Base-by-base conservation (phyloP, 495 filamentous ascomycete genomes). In the Acidomyces sp. region DNA sequence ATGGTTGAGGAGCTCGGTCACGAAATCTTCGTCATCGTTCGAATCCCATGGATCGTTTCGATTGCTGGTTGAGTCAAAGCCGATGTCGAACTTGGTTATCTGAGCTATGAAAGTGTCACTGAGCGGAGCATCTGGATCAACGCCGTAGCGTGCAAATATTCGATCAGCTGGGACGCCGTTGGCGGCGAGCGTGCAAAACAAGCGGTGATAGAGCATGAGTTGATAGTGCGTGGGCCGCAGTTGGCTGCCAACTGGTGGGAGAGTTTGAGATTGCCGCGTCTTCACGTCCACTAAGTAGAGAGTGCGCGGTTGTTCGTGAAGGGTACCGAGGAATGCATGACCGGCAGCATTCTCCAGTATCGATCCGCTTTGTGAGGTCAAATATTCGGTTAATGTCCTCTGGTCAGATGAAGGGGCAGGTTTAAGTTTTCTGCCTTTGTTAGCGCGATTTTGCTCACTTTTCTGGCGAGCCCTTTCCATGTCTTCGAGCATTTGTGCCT, bases 201-300 rank as follows among this genome's bases (percentile, higher is more conserved):
- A 75, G n/a, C 77, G 77, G 50, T 85, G 85, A 54, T 97, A 97
- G 1, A 95, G 63, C 62, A 92, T 86, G 6, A 97, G 65, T 58
- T 97, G 90, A 37, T 94, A 76, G 37, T 75, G 65, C 0, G 90
- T 83, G 0, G 77, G 81, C 9, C 80, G 77, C 15, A 85, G 72
- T n/a, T 77, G 72, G 1, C 75, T 63, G 20, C 71, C 75, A 16
- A 31, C 21, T 10, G 68, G 65, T 0, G 88, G 87, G 1, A 83
- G 45, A 10, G 68, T 68, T 10, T 65, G 63, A 28, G 65, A 70
- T 6, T 57, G 68, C 32, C 86, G 73, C 0, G 92, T 96, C 57
- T 97, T 97, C 38, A 90, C 74, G 51, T 97, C 90, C 5, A 77
- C 80, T 35, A 97, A 60, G 56, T 87, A 95, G 54, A 19, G 62